Base-by-base conservation (phyloP, 2,329 filamentous ascomycete genomes). In the Claviceps citrina region DNA sequence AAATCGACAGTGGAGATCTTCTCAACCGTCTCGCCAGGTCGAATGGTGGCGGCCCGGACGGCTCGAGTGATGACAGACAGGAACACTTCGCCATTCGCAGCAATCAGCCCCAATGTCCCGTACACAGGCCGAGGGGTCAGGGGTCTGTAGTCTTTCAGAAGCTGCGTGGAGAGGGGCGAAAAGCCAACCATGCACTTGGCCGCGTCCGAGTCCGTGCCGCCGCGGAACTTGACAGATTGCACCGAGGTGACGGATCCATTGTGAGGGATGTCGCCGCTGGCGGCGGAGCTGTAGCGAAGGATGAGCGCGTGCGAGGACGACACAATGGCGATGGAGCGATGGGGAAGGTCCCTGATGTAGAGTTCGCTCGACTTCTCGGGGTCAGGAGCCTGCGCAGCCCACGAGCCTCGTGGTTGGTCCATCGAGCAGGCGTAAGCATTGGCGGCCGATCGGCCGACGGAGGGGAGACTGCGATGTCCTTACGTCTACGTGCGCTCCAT, bases 151-250 rank as follows among this genome's bases (percentile, higher is more conserved):
- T 85, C 81, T 50, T 67, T 71, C 44, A 93, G 66, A 46, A 91
- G 72, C 41, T 77, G 66, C 34, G 73, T 67, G 27, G 76, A 70
- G 30, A 74, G 60, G 8, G 74, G 68, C 10, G 77, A 67, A 57
- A 95, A 94, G 58, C 94, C 85, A 48, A 95, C 86, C 70, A 93
- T 86, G 66, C 86, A 94, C 50, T 72, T 71, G 59, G 76, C 60
- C 51, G 71, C 49, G 55, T 60, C 47, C 56, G 64, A 48, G 40
- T 70, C 64, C 47, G 56, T 58, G 47, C 55, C 56, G 25, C 56
- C 54, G 27, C 69, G 66, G 31, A 64, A 55, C 26, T 65, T 64
- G 31, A 62, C 56, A 25, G 66, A 64, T 13, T 65, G 56, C 16
- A 71, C 55, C 8, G 76, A 74, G 39, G 67, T 60, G 44, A 73